A percentile compares a stretch with the other conserved stretches of the same genome.
Evolutionary conservation across 1,139 yeast species (phyloP).

Genomic region (Kluyveromyces marxianus): DNA sequence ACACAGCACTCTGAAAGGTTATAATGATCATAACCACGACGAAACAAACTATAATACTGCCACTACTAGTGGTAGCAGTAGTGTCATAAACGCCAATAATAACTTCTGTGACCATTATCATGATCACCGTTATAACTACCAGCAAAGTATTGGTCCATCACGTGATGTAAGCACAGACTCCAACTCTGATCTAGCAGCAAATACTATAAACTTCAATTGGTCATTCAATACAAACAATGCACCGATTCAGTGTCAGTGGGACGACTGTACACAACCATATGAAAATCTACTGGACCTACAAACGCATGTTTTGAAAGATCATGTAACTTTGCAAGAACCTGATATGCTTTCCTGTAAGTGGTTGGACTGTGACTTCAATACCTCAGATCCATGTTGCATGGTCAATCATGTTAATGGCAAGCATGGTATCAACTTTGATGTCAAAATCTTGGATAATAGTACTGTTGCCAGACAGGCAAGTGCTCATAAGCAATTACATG

Average conservation of each 20-base stretch:
- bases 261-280: slow-evolving; percentile 38
- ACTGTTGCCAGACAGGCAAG: slow-evolving; percentile 12
- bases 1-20: slow-evolving; percentile 6
- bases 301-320: slow-evolving; percentile 52
- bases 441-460: slow-evolving; percentile 17
- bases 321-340: slow-evolving; percentile 36
- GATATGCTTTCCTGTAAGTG: slow-evolving; percentile 49
- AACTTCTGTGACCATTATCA: slow-evolving; percentile 10
- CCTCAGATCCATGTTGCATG: slow-evolving; percentile 45
- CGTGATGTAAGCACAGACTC: background rate
- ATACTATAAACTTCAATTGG: slow-evolving; percentile 34
- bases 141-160: background rate
- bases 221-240: slow-evolving; percentile 25
- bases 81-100: no score
- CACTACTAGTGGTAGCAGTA: no score
- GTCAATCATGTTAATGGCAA: slow-evolving; percentile 53
- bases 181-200: slow-evolving; percentile 4
- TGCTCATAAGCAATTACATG: slow-evolving; percentile 14
- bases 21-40: slow-evolving; percentile 5
- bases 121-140: slow-evolving; percentile 22
- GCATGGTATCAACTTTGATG: slow-evolving; percentile 36
- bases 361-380: slow-evolving; percentile 55
- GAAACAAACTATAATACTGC: background rate
- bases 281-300: slow-evolving; percentile 42
- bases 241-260: slow-evolving; percentile 45